A percentile compares a stretch with the other conserved stretches of the same genome.
Conservation (phyloP, 2,329 filamentous ascomycete species). For the Xylaria sp. region DNA sequence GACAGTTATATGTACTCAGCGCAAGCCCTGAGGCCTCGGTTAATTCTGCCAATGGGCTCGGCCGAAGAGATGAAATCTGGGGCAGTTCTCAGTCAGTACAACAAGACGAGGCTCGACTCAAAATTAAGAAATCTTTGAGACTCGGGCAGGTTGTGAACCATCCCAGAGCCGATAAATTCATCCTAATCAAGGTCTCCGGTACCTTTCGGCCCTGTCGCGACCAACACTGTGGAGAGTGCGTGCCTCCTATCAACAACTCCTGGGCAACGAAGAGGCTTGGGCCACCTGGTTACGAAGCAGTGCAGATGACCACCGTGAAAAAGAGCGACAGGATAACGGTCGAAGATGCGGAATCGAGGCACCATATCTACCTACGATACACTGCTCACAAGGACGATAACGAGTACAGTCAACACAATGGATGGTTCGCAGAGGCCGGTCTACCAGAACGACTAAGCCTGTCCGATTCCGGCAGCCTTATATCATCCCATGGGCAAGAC, state of each 20-base stretch:
- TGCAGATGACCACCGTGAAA: not conserved
- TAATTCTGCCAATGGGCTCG: no score
- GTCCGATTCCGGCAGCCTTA: slow-evolving; percentile 1
- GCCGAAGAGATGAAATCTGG: not conserved
- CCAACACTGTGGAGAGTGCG: not conserved
- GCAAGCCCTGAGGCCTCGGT: not conserved
- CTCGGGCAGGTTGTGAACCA: slow-evolving; percentile 4
- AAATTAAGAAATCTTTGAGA: not conserved
- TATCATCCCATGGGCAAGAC: not conserved
- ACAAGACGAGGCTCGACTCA: not conserved
- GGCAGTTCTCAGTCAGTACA: not conserved
- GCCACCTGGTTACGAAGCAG: not conserved
- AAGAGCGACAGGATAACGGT: not conserved
- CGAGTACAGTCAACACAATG: not conserved
- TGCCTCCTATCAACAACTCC: not conserved
- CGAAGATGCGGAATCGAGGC: no score
- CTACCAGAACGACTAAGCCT: not conserved
- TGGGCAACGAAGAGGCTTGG: not conserved
- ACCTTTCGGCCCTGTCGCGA: slow-evolving; percentile 5
- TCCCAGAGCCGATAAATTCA: not conserved
- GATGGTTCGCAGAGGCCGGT: not conserved
- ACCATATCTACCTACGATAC: not conserved
- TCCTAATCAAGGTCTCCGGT: not conserved
- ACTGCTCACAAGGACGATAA: not conserved
- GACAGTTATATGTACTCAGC: slow-evolving; percentile 4